phyloP scores from a whole-genome alignment of 1,284 basidiomycete genomes.

The Blastosporella zonata region DNA sequence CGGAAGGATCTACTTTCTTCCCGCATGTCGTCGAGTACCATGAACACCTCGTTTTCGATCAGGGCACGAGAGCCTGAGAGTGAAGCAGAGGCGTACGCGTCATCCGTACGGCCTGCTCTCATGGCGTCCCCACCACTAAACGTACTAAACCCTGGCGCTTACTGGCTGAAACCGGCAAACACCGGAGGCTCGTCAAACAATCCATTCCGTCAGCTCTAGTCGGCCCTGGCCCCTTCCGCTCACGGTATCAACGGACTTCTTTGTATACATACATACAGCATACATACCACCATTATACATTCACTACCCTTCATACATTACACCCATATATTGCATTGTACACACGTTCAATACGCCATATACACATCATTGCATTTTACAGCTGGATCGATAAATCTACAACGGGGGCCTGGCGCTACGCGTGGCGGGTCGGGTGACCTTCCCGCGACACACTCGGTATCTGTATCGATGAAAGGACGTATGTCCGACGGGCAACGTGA shows the following conservation, averaged over 20 bases:
- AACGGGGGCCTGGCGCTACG: slow-evolving; percentile 8
- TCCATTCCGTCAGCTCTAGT: slow-evolving; percentile 40
- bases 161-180: slow-evolving; percentile 31
- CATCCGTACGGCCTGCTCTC: slow-evolving; percentile 38
- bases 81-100: slow-evolving; percentile 57
- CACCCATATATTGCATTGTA: slow-evolving; percentile 4
- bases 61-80: slow-evolving; percentile 24
- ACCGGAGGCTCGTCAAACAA: slow-evolving; percentile 42
- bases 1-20: slow-evolving; percentile 32
- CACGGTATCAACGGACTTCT: not conserved
- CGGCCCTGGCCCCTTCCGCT: not conserved
- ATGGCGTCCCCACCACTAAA: slow-evolving; percentile 23
- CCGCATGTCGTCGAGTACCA: slow-evolving; percentile 34
- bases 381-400: slow-evolving; percentile 4
- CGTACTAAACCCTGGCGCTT: slow-evolving; percentile 22
- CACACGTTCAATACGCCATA: slow-evolving; percentile 2
- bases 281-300: not conserved
- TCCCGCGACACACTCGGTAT: not conserved
- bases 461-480: not conserved
- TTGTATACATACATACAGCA: not conserved
- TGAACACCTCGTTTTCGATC: slow-evolving; percentile 30
- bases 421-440: slow-evolving; percentile 15
- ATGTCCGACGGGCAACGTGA: slow-evolving; percentile 17
- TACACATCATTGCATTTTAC: slow-evolving; percentile 1
- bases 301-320: slow-evolving; percentile 4